Evolutionary conservation across 1,139 yeast genomes (phyloP).

Genomic region (Blastobotrys elegans): DNA sequence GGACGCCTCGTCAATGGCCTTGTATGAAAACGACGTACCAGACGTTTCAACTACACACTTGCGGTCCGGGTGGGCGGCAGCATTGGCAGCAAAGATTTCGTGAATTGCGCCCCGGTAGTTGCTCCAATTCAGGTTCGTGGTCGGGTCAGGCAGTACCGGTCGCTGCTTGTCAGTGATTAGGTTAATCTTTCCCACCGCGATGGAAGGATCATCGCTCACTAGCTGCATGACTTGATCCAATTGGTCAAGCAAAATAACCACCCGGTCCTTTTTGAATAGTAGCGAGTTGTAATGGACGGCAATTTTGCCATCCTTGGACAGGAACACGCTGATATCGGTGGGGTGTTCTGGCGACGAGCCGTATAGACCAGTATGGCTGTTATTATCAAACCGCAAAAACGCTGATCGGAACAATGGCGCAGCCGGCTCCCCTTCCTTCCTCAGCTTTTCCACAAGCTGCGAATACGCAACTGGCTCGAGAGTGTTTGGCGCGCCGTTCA

Average conservation of each 20-base stretch:
- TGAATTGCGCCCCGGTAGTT: conserved; percentile 94
- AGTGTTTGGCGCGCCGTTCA: conserved; percentile 42
- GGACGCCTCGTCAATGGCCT: conserved; percentile 89
- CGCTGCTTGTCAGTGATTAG: conserved; percentile 63
- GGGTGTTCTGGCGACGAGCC: conserved; percentile 26
- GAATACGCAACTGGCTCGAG: conserved; percentile 43
- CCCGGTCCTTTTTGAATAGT: conserved; percentile 66
- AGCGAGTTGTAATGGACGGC: conserved; percentile 67
- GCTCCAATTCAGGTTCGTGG: conserved; percentile 80
- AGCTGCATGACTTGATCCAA: conserved; percentile 49
- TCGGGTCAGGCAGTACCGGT: conserved; percentile 76
- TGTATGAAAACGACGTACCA: conserved; percentile 68
- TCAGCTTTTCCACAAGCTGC: conserved; percentile 49
- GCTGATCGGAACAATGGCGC: conserved; percentile 63
- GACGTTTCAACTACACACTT: conserved; percentile 91
- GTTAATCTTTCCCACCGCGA: conserved; percentile 54
- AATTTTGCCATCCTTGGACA: conserved; percentile 34
- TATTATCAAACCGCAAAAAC: conserved; percentile 40
- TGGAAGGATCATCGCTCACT: conserved; percentile 33
- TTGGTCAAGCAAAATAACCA: conserved; percentile 68
- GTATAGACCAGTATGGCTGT: conserved; percentile 21
- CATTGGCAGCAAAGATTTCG: conserved; percentile 85
- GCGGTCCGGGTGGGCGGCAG: conserved; percentile 75
- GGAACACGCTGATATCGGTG: conserved; percentile 59
- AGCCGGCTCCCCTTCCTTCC: conserved; percentile 45